phyloP scores from a whole-genome alignment of 768 basidiomycete genomes.

The Tephrocybe sp. region DNA sequence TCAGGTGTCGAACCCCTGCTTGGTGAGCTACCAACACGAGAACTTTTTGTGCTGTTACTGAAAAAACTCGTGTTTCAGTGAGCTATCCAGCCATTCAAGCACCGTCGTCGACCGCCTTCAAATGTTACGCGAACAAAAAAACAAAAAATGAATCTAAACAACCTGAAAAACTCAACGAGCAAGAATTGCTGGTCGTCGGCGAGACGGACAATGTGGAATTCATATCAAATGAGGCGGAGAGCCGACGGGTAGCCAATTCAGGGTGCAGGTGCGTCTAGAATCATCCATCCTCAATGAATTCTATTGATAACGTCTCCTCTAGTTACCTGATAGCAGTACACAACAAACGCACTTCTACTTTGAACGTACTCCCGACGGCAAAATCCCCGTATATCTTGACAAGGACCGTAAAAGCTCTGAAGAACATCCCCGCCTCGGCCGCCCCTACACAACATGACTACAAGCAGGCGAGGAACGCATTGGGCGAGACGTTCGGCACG shows the following conservation, averaged over 20 bases:
- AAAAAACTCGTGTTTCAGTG: slow-evolving; percentile 31
- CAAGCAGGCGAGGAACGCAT: slow-evolving; percentile 65
- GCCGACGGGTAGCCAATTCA: slow-evolving; percentile 43
- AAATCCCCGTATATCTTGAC: slow-evolving; percentile 67
- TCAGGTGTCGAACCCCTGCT: slow-evolving; percentile 37
- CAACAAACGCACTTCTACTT: slow-evolving; percentile 71
- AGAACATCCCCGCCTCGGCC: slow-evolving; percentile 53
- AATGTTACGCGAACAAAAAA: slow-evolving; percentile 51
- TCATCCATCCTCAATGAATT: background rate
- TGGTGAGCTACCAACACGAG: slow-evolving; percentile 24
- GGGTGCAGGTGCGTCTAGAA: slow-evolving; percentile 65
- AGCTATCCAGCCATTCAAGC: slow-evolving; percentile 68
- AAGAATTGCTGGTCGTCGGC: slow-evolving; percentile 63
- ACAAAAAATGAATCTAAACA: slow-evolving; percentile 22
- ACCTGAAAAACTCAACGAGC: slow-evolving; percentile 20
- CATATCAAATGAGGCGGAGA: slow-evolving; percentile 62
- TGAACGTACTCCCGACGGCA: slow-evolving; percentile 67
- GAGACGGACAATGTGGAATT: slow-evolving; percentile 87
- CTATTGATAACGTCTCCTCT: background rate
- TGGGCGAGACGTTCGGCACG: slow-evolving; percentile 93
- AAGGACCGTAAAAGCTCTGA: slow-evolving; percentile 83
- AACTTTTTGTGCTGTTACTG: background rate
- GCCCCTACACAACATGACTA: slow-evolving; percentile 54
- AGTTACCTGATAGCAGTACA: slow-evolving; percentile 87
- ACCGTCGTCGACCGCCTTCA: slow-evolving; percentile 58